phyloP scores from a whole-genome alignment of 257 asterid genomes.

The Knoxia roxburghii region DNA sequence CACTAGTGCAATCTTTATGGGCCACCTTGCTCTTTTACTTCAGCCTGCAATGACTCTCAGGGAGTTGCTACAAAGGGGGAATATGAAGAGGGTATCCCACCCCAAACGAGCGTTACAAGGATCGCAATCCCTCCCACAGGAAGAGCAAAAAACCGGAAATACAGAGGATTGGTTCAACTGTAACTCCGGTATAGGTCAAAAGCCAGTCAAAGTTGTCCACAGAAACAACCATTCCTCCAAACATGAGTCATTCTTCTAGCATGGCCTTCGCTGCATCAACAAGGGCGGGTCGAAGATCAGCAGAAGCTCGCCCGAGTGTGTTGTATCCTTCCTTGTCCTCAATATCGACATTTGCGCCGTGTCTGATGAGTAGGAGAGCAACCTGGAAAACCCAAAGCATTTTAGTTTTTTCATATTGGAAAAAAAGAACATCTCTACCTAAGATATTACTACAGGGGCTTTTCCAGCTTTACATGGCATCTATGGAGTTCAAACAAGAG shows the following conservation, averaged over 20 bases:
- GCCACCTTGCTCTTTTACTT: slow-evolving; percentile 27
- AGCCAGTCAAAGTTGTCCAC: background rate
- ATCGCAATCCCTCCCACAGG: too few relatives aligned
- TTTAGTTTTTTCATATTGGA: background rate
- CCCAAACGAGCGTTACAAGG: too few relatives aligned
- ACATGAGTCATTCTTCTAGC: slow-evolving; percentile 60
- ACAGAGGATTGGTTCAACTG: background rate
- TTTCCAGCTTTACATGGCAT: background rate
- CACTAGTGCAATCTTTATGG: slow-evolving; percentile 34
- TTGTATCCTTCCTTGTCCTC: slow-evolving; percentile 92
- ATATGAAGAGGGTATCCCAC: too few relatives aligned
- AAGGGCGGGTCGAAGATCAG: slow-evolving; percentile 51
- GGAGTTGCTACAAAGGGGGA: background rate
- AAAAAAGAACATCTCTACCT: background rate
- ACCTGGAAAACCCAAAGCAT: slow-evolving; percentile 43
- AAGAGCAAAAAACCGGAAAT: too few relatives aligned
- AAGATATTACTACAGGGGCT: background rate
- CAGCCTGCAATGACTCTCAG: slow-evolving; percentile 53
- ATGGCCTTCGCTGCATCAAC: slow-evolving; percentile 87
- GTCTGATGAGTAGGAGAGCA: slow-evolving; percentile 87
- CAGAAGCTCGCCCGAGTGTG: slow-evolving; percentile 79
- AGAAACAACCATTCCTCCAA: background rate
- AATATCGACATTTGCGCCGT: slow-evolving; percentile 85
- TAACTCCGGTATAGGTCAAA: background rate
- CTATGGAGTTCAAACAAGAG: background rate